Conservation (phyloP, 495 filamentous ascomycete genomes). For the Penicillium lagena region DNA sequence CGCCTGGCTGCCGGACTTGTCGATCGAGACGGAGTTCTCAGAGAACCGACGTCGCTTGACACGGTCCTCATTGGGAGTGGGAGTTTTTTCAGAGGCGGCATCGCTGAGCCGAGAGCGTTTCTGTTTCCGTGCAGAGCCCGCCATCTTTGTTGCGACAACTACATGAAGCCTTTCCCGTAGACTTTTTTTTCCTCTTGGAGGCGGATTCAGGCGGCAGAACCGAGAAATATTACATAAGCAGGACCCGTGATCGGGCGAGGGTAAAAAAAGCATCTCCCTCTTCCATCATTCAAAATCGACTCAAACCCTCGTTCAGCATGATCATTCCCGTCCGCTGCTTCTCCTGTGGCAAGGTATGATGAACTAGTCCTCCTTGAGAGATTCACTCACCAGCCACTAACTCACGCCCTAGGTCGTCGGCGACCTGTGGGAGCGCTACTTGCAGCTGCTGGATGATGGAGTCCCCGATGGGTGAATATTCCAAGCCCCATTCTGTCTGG, state of each 20-base stretch:
- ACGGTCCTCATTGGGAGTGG: slow-evolving; percentile 16
- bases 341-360: slow-evolving; percentile 91
- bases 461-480: slow-evolving; percentile 63
- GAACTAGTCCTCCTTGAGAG: neutral
- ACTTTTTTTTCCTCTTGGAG: slow-evolving; percentile 14
- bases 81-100: slow-evolving; percentile 17
- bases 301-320: slow-evolving; percentile 52
- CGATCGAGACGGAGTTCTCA: neutral
- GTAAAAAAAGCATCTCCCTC: slow-evolving; percentile 10
- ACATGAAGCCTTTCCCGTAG: neutral
- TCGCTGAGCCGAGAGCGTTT: slow-evolving; percentile 34
- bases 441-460: slow-evolving; percentile 72
- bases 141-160: slow-evolving; percentile 1
- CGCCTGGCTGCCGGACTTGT: neutral
- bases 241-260: too few species aligned
- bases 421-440: slow-evolving; percentile 93
- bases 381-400: slow-evolving; percentile 8
- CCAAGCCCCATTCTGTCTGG: too few species aligned
- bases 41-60: slow-evolving; percentile 32
- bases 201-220: slow-evolving; percentile 11
- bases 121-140: slow-evolving; percentile 14
- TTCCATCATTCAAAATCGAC: slow-evolving; percentile 11
- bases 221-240: too few species aligned
- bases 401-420: slow-evolving; percentile 66
- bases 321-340: slow-evolving; percentile 98